A percentile compares a stretch with the other conserved stretches of the same genome.
Evolutionary conservation across 106 monocot genomes (phyloP).

Genomic region (Dendrobium nobile): DNA sequence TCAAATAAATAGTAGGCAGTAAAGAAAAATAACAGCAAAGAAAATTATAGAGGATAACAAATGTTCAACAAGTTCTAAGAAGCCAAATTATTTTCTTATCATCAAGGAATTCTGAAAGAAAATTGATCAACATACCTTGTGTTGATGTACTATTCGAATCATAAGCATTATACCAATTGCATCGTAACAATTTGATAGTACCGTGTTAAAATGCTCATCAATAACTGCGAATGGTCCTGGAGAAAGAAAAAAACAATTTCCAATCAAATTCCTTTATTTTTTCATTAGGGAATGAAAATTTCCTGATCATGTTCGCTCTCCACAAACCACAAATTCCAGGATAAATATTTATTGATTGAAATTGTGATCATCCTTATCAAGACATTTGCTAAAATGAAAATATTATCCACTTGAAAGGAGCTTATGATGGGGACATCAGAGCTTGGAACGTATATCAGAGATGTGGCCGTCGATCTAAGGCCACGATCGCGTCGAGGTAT

Average conservation of each 20-base stretch:
- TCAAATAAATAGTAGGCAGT: background rate
- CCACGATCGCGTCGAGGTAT: no score
- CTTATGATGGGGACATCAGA: no score
- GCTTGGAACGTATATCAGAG: no score
- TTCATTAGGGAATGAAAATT: background rate
- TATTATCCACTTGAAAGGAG: background rate
- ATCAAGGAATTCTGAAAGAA: background rate
- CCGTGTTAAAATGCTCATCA: conserved; percentile 85
- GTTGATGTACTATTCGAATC: conserved; percentile 94
- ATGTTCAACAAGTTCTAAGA: background rate
- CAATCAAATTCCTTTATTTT: background rate
- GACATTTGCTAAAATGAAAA: background rate
- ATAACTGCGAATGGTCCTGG: conserved; percentile 92
- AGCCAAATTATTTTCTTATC: background rate
- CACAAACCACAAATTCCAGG: background rate
- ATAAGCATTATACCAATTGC: conserved; percentile 99
- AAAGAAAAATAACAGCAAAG: background rate
- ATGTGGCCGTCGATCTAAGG: no score
- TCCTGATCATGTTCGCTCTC: background rate
- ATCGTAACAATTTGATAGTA: conserved; percentile 89
- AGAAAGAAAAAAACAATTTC: conserved; percentile 8
- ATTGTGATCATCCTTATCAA: background rate
- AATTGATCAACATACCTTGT: conserved; percentile 53
- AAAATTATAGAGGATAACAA: background rate
- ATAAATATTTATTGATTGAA: background rate